These are phyloP conservation scores for Aspergillus cejpii DNA, from an alignment of 2,329 filamentous ascomycete genomes.

Conservation along the genomic window DNA sequence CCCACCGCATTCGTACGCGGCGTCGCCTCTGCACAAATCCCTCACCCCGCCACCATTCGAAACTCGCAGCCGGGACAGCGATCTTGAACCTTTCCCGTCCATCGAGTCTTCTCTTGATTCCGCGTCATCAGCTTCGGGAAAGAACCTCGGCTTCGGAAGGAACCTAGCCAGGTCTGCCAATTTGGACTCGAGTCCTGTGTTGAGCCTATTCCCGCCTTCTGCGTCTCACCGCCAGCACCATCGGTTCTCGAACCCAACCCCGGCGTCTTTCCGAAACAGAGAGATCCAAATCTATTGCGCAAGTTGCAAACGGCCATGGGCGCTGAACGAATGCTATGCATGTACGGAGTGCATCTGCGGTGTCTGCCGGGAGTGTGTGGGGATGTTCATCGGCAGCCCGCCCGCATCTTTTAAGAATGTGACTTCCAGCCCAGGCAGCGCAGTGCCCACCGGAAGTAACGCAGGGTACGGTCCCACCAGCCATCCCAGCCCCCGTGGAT, in stretches of 20 bases:
- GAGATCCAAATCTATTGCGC: constrained; percentile 86
- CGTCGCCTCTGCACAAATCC: constrained; percentile 83
- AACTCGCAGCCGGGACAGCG: constrained; percentile 47
- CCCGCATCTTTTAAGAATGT: constrained; percentile 35
- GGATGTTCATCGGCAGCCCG: constrained; percentile 40
- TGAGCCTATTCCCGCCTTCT: constrained; percentile 35
- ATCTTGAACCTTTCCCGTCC: constrained; percentile 75
- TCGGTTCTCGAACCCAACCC: constrained; percentile 47
- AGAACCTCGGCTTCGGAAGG: constrained; percentile 62
- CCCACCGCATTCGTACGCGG: constrained; percentile 58
- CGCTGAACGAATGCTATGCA: constrained; percentile 77
- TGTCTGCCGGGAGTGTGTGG: constrained; percentile 77
- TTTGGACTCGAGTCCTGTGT: constrained; percentile 55
- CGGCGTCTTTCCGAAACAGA: constrained; percentile 43
- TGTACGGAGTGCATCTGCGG: constrained; percentile 96
- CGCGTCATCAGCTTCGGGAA: constrained; percentile 46
- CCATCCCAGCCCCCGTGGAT: constrained; percentile 37
- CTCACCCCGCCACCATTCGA: constrained; percentile 74
- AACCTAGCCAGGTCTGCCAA: constrained; percentile 62
- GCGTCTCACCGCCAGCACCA: constrained; percentile 35
- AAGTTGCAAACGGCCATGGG: constrained; percentile 69
- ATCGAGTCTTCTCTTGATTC: constrained; percentile 71
- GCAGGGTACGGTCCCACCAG: constrained; percentile 29
- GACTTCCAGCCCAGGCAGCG: constrained; percentile 28
- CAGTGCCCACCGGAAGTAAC: constrained; percentile 21